Base-by-base conservation (phyloP, 306 rosid genomes). In the Calophaca sinica region DNA sequence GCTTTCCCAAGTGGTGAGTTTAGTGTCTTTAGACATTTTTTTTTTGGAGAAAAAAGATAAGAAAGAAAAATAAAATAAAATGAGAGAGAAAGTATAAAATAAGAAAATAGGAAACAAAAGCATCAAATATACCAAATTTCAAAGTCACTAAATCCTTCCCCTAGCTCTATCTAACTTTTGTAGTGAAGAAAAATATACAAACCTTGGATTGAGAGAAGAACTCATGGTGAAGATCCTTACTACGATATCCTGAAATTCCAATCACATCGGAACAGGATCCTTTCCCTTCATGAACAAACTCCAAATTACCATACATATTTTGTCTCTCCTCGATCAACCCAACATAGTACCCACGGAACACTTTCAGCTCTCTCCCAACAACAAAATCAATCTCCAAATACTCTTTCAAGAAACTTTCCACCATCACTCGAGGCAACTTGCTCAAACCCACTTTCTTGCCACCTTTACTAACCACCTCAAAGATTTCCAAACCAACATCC, bases 351-450 rank as follows among this genome's bases (percentile, higher is more conserved):
- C 98, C 98, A 29, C 69, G n/a, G 6, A 81, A 85, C 59, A 78
- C 87, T 80, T 87, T 92, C 1, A 92, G 35, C 54, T 87, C 88
- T 61, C 87, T 88, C 35, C 92, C 98, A 13, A 83, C 75, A 2
- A 92, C 92, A 29, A 55, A 41, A 52, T 92, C 98, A 59, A 87
- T 48, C 74, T 84, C 81, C 80, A 92, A 62, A 71, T 90, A 92
- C 36, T 92, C 98, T 53, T 71, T 87, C 68, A 88, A 82, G 78
- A 88, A 90, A 45, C 86, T 62, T 68, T 90, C 96, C 6, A 92
- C 82, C 98, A 90, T 87, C 5, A 90, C 91, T 44, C 29, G 65
- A 3, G 97, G 97, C 1, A 90, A 35, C 48, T 80, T 66, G 46
- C 78, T 90, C 1, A 90, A 74, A 2, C 85, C 92, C 7, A 92